Conservation (phyloP, 495 filamentous ascomycete species). For the Tetracladium setigerum region DNA sequence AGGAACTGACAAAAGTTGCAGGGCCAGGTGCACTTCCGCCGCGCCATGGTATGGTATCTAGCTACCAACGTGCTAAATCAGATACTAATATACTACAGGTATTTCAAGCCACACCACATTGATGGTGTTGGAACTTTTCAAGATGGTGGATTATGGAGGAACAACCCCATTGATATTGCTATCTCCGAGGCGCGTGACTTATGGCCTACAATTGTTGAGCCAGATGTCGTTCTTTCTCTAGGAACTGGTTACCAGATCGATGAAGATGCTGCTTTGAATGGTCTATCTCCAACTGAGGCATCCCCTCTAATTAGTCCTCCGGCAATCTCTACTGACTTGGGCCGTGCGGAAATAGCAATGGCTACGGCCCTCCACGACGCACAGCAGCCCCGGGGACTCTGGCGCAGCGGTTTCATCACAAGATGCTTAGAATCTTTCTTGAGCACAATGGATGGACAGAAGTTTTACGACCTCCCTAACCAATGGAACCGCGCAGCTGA, state of each 20-base stretch:
- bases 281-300: not conserved
- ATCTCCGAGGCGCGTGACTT: slow-evolving; percentile 24
- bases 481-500: not conserved
- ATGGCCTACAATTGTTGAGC: slow-evolving; percentile 21
- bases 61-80: no score
- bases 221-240: slow-evolving; percentile 27
- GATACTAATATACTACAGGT: slow-evolving; percentile 17
- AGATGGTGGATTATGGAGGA: slow-evolving; percentile 29
- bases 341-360: not conserved
- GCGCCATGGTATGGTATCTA: slow-evolving; percentile 10
- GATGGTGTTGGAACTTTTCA: slow-evolving; percentile 27
- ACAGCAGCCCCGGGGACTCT: not conserved
- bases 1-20: not conserved
- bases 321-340: not conserved
- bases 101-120: slow-evolving; percentile 25
- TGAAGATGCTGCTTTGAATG: not conserved
- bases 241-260: slow-evolving; percentile 23
- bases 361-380: not conserved
- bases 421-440: slow-evolving; percentile 2
- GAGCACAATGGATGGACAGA: slow-evolving; percentile 3
- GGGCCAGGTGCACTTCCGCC: slow-evolving; percentile 16
- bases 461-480: not conserved
- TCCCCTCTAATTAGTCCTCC: not conserved
- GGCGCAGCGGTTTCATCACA: slow-evolving; percentile 1
- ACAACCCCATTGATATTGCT: slow-evolving; percentile 25